A percentile compares a stretch with the other conserved stretches of the same genome.
Conservation (phyloP, 768 basidiomycete species). For the Russula vinacea region DNA sequence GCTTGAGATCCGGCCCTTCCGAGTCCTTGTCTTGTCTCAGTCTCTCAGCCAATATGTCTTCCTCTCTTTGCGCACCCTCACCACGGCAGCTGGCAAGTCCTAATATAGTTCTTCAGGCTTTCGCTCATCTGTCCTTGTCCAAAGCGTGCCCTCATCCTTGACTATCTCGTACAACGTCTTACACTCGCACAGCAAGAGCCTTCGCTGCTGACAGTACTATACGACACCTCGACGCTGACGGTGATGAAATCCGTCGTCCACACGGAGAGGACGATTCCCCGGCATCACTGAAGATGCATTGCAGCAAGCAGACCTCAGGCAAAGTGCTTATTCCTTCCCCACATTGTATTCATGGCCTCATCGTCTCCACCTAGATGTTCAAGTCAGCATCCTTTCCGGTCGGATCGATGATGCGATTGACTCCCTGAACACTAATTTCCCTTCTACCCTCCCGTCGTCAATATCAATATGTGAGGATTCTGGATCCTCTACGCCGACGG, state of each 20-base stretch:
- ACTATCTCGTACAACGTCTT: constrained; percentile 74
- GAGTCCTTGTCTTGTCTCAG: neutral
- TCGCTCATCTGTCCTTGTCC: neutral
- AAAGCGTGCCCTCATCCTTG: constrained; percentile 67
- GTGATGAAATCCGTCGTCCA: constrained; percentile 53
- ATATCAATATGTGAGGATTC: neutral
- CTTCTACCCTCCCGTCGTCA: constrained; percentile 54
- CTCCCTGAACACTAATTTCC: constrained; percentile 70
- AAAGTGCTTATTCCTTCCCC: constrained; percentile 10
- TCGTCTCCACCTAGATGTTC: constrained; percentile 52
- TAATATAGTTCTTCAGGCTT: neutral
- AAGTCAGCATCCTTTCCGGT: constrained; percentile 66
- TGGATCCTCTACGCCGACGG: constrained; percentile 4
- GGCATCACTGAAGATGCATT: constrained; percentile 25
- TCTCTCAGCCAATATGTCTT: constrained; percentile 14
- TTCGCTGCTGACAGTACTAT: constrained; percentile 63
- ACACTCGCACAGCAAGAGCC: constrained; percentile 64
- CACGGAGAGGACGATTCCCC: constrained; percentile 30
- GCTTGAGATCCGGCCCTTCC: too few species aligned
- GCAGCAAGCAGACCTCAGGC: constrained; percentile 21
- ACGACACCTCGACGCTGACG: constrained; percentile 64
- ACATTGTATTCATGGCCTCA: neutral
- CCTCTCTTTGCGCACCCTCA: neutral
- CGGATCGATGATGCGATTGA: constrained; percentile 67
- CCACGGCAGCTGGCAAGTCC: constrained; percentile 24